Evolutionary conservation across 1,139 yeast species (phyloP), one percentile per base, ranked within the genome.

Genomic region (Scheffersomyces parashehatae): DNA sequence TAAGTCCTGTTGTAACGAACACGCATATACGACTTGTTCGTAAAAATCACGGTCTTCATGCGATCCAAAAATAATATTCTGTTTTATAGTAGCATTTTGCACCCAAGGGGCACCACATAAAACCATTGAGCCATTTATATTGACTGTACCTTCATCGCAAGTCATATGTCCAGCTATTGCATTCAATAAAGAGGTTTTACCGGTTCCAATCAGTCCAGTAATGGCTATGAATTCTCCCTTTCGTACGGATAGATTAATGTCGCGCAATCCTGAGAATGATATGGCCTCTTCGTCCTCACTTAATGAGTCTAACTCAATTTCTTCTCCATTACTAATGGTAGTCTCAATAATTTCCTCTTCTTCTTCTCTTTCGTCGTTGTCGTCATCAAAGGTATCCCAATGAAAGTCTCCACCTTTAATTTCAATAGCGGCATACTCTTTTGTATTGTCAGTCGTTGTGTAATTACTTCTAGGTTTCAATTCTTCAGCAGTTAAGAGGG

Each of bases 391-490:
- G 12, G 68, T 62, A 42, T 82, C 86, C 96, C 96, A 88, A 44
- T 74, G 74, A 56, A 88, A 88, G 2, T 72, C 59, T 4, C 83
- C 95, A 49, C 77, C 49, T 2, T 62, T 53, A 13, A 86, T 67
- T 12, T 61, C 59, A 40, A 88, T 60, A 0, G 85, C 82, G 36
- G 62, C 30, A 16, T 48, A 53, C 4, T 52, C 47, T 3, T n/a
- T 51, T 14, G 63, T 60, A 29, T 52, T 47, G 10, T 24, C 20
- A 5, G 29, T 20, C 16, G 13, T 24, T 7, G 34, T 29, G 11
- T 38, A 33, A 7, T 33, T 30, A 11, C 52, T 54, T 7, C 49
- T 42, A 16, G 51, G 50, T 10, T 52, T 43, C 11, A 52, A 47
- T 49, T 67, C 72, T 31, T 55, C 56, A 13, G 64, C 52, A 5